These are phyloP conservation scores for Talaromyces sp. DNA, from an alignment of 2,329 filamentous ascomycete species.

Conservation along the genomic window DNA sequence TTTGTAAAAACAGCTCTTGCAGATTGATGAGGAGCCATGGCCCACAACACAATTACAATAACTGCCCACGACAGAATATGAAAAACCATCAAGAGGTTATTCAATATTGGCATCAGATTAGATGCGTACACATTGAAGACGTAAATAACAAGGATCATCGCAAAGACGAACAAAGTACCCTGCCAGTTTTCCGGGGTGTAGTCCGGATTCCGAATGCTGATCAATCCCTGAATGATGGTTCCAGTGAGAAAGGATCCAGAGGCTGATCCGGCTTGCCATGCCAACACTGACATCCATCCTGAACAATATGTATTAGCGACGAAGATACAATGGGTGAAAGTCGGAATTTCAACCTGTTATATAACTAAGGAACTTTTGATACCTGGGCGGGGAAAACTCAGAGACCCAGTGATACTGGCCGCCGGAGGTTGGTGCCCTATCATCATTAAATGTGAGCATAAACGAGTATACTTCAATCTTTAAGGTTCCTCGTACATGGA, in stretches of 20 bases:
- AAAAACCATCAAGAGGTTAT: conserved; percentile 37
- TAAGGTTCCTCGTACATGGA: conserved; percentile 1
- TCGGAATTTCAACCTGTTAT: conserved; percentile 38
- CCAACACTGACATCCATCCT: conserved; percentile 51
- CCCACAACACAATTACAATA: conserved; percentile 31
- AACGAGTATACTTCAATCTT: background rate
- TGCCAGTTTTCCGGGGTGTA: conserved; percentile 48
- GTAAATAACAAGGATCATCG: conserved; percentile 43
- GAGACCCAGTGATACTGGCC: conserved; percentile 60
- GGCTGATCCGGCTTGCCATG: conserved; percentile 51
- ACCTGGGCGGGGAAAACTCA: conserved; percentile 49
- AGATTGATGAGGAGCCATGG: conserved; percentile 31
- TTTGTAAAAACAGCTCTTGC: conserved; percentile 34
- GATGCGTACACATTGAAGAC: conserved; percentile 40
- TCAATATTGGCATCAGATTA: conserved; percentile 33
- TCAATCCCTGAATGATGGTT: conserved; percentile 47
- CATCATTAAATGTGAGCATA: background rate
- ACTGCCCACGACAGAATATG: conserved; percentile 39
- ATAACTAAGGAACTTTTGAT: conserved; percentile 56
- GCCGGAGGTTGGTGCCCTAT: conserved; percentile 53
- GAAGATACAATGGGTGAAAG: background rate
- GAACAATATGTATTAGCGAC: conserved; percentile 7
- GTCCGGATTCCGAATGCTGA: conserved; percentile 40
- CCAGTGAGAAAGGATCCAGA: conserved; percentile 49
- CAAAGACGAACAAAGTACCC: conserved; percentile 49